Percentiles rank a stretch among this genome's conserved stretches.
These are phyloP conservation scores for Volvox carteri DNA, from an alignment of 163 green algal species.

Conservation along the genomic window DNA sequence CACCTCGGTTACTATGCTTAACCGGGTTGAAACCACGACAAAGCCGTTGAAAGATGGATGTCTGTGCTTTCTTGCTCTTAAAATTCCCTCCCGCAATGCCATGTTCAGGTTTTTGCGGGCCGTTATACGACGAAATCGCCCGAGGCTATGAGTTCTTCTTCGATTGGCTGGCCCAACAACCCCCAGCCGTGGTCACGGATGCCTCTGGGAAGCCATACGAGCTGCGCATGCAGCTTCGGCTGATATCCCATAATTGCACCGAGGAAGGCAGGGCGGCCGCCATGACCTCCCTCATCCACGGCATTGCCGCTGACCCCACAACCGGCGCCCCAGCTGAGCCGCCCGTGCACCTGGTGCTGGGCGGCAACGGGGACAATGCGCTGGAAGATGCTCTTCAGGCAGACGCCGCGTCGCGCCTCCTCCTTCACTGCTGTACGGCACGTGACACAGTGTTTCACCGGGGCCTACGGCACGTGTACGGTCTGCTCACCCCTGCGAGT, in stretches of 20 bases:
- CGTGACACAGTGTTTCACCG: slow-evolving; percentile 32
- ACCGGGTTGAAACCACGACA: neutral
- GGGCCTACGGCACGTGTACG: slow-evolving; percentile 21
- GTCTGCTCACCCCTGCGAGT: slow-evolving; percentile 29
- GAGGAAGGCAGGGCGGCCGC: neutral
- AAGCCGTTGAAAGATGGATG: too few relatives aligned
- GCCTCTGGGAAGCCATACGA: neutral
- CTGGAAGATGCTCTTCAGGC: slow-evolving; percentile 23
- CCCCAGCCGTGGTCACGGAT: neutral
- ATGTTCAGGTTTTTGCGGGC: neutral
- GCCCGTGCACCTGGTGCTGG: slow-evolving; percentile 43
- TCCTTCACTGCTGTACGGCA: slow-evolving; percentile 48
- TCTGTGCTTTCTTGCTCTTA: neutral
- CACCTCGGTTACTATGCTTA: neutral
- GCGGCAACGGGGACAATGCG: slow-evolving; percentile 34
- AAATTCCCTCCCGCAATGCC: neutral
- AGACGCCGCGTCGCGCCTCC: neutral
- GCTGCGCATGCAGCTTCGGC: neutral
- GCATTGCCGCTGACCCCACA: too few relatives aligned
- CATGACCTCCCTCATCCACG: slow-evolving; percentile 2
- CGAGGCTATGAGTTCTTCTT: slow-evolving; percentile 31
- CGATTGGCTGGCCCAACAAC: neutral
- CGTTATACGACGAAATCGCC: neutral
- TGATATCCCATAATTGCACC: slow-evolving; percentile 42
- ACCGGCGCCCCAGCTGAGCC: too few relatives aligned